A percentile compares a stretch with the other conserved stretches of the same genome.
Evolutionary conservation across 306 rosid genomes (phyloP).

Genomic region (Canavalia ensiformis): DNA sequence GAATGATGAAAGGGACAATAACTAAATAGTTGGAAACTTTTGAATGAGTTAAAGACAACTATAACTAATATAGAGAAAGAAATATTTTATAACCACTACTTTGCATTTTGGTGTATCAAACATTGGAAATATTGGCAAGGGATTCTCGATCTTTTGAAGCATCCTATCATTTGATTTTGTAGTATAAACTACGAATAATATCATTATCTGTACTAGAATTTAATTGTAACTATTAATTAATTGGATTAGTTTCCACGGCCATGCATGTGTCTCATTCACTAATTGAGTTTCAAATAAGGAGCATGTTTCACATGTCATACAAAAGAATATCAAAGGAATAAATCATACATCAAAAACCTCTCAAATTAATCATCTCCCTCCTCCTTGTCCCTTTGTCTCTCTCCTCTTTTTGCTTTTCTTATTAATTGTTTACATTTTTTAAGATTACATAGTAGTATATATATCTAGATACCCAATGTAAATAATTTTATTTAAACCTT

Average conservation of each 20-base stretch:
- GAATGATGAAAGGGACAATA: conserved; percentile 23
- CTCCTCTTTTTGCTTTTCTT: too few species aligned
- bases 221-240: not conserved
- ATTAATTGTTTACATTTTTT: too few species aligned
- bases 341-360: too few species aligned
- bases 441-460: too few species aligned
- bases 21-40: not conserved
- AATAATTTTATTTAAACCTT: not conserved
- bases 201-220: not conserved
- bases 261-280: too few species aligned
- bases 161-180: not conserved
- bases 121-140: conserved; percentile 6
- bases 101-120: conserved; percentile 11
- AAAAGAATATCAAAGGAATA: too few species aligned
- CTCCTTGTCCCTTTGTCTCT: too few species aligned
- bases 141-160: not conserved
- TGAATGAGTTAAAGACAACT: not conserved
- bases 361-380: too few species aligned
- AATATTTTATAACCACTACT: not conserved
- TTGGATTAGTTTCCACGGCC: not conserved
- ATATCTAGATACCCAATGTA: not conserved
- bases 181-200: not conserved
- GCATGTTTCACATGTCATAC: too few species aligned
- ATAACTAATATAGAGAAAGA: not conserved
- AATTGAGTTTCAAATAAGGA: too few species aligned